Evolutionary conservation across 2,329 filamentous ascomycete genomes (phyloP), one percentile per base, ranked within the genome.

Genomic region (Aspergillus spinulosporus): DNA sequence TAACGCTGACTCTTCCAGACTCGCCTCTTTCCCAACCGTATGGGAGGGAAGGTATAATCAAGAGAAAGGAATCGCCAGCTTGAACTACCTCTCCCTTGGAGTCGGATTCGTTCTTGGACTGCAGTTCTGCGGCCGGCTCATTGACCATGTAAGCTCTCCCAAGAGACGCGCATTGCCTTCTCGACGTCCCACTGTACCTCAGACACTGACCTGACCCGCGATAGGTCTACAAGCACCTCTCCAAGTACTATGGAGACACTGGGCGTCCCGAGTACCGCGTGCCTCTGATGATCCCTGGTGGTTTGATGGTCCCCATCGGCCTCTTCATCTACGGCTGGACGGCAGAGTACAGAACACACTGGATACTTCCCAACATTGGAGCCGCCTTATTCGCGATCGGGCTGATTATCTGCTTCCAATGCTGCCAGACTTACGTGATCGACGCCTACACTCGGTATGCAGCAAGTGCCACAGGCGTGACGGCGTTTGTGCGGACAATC

Each of bases 1-100:
- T 11, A 34, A 34, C 9, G 12, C 29, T 46, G 45, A 47, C 32
- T 40, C 11, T 9, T 37, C 1, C 12, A 57, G 55, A 4, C 62
- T 72, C 47, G 68, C 60, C 3, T 76, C 81, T 1, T 64, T 87
- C 61, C 81, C 86, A 0, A 64, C 68, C 0, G 73, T 89, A 0
- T 89, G 84, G 83, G 70, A 76, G 21, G 62, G 66, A 0, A 67
- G 74, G 4, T 89, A 89, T 62, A 63, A 75, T 44, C 76, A 86
- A 62, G 77, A 77, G 0, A 74, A 80, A 4, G 80, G 82, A 45
- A 82, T 83, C 11, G 84, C 80, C 8, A 82, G 83, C 0, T 67
- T 88, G 1, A 85, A 88, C 66, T 88, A 86, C 68, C 77, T 88
- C 36, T 81, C 85, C 7, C 78, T 84, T 28, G 84, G 82, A 0